Conservation (phyloP, 2,329 filamentous ascomycete species). For the Sarocladium strictum region DNA sequence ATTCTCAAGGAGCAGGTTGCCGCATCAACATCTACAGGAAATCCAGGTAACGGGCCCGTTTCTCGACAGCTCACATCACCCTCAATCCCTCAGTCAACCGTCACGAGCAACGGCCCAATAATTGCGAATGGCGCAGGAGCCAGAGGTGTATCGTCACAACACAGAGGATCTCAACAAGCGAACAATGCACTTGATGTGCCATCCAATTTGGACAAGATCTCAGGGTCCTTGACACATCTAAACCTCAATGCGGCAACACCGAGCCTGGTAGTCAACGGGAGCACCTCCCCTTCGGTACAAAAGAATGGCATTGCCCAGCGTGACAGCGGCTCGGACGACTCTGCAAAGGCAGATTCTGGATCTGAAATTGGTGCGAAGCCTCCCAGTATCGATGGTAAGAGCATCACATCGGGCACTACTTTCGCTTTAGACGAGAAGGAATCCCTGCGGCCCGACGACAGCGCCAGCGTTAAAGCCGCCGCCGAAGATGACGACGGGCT, state of each 20-base stretch:
- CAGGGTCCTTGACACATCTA: slow-evolving; percentile 23
- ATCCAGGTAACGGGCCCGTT: not conserved
- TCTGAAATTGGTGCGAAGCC: slow-evolving; percentile 71
- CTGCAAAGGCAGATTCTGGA: slow-evolving; percentile 54
- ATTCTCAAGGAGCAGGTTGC: not conserved
- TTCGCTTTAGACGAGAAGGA: slow-evolving; percentile 98
- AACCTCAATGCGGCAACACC: slow-evolving; percentile 24
- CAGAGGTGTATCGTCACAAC: slow-evolving; percentile 9
- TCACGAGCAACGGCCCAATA: slow-evolving; percentile 16
- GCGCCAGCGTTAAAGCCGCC: slow-evolving; percentile 80
- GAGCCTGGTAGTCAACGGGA: slow-evolving; percentile 44
- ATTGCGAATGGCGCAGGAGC: slow-evolving; percentile 16
- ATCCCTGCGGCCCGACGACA: slow-evolving; percentile 89
- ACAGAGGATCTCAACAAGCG: not conserved
- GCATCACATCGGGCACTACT: slow-evolving; percentile 86
- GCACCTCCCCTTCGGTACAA: slow-evolving; percentile 28
- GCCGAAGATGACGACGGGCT: slow-evolving; percentile 86
- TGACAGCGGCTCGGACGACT: slow-evolving; percentile 49
- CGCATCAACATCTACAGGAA: slow-evolving; percentile 18
- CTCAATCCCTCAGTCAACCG: slow-evolving; percentile 4
- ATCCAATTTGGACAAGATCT: slow-evolving; percentile 18
- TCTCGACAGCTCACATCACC: slow-evolving; percentile 12
- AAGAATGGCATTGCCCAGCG: slow-evolving; percentile 25
- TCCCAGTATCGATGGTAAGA: slow-evolving; percentile 88
- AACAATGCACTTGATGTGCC: not conserved